Conservation (phyloP, 2,329 filamentous ascomycete genomes). For the Fusarium duplospermum region DNA sequence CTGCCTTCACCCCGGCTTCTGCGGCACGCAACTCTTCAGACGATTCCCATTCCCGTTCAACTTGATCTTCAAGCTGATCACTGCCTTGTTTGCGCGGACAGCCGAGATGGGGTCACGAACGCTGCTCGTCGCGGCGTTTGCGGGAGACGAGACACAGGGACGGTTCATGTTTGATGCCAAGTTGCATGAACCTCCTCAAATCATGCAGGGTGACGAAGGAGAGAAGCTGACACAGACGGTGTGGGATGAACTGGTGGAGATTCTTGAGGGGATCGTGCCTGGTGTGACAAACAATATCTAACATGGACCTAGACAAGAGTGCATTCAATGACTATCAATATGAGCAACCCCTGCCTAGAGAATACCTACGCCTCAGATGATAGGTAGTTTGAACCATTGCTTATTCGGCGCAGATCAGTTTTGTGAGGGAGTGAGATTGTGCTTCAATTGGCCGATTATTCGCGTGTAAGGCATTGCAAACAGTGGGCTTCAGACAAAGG, state of each 20-base stretch:
- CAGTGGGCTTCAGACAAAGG: not conserved
- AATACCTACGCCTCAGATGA: too few relatives aligned
- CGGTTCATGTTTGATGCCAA: conserved; percentile 53
- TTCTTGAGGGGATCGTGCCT: conserved; percentile 57
- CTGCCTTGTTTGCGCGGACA: conserved; percentile 48
- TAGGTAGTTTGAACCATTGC: not conserved
- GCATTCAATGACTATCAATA: not conserved
- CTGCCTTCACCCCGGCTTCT: conserved; percentile 55
- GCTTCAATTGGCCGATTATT: not conserved
- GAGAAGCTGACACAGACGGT: conserved; percentile 49
- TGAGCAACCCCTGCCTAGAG: too few relatives aligned
- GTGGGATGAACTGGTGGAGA: conserved; percentile 56
- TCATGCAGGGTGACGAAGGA: conserved; percentile 52
- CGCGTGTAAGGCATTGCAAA: not conserved
- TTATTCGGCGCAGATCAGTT: not conserved
- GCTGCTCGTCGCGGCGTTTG: conserved; percentile 52
- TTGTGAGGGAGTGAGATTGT: not conserved
- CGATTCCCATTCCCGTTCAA: conserved; percentile 45
- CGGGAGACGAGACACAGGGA: conserved; percentile 54
- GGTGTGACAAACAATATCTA: conserved; percentile 51
- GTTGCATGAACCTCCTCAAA: conserved; percentile 36
- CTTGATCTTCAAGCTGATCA: conserved; percentile 23
- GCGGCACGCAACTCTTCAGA: conserved; percentile 54
- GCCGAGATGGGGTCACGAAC: conserved; percentile 55
- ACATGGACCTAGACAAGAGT: not conserved